Evolutionary conservation across 352 stramenopile genomes (phyloP).

Genomic region (Phytophthora cryptogea): DNA sequence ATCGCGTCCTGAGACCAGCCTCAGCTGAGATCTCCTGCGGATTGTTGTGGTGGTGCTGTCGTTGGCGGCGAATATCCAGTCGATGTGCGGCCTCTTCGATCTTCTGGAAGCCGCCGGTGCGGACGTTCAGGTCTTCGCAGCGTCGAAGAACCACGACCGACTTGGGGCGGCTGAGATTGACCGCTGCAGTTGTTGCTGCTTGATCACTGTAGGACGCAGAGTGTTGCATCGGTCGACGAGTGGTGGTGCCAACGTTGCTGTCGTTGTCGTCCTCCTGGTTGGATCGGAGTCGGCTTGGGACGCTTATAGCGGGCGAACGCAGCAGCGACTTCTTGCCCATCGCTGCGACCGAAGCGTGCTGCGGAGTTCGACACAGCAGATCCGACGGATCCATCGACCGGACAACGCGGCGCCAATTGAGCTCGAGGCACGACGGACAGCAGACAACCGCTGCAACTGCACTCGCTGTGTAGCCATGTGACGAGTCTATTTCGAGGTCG

Average conservation of each 20-base stretch:
- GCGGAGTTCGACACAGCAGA: slow-evolving; percentile 1
- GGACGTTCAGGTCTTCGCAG: slow-evolving; percentile 68
- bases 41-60: slow-evolving; percentile 15
- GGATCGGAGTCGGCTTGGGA: slow-evolving; percentile 11
- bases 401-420: slow-evolving; percentile 5
- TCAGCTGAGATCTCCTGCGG: slow-evolving; percentile 15
- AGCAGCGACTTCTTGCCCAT: slow-evolving; percentile 20
- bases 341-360: slow-evolving; percentile 3
- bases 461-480: slow-evolving; percentile 28
- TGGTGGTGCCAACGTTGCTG: slow-evolving; percentile 1
- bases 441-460: background rate
- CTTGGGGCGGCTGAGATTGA: slow-evolving; percentile 10
- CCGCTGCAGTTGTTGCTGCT: slow-evolving; percentile 5
- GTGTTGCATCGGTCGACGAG: slow-evolving; percentile 12
- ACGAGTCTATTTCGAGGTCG: slow-evolving; percentile 24
- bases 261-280: slow-evolving; percentile 28
- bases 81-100: slow-evolving; percentile 71
- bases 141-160: slow-evolving; percentile 57
- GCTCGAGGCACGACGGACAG: slow-evolving; percentile 2
- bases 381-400: slow-evolving; percentile 23
- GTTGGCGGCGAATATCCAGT: slow-evolving; percentile 38
- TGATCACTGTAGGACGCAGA: slow-evolving; percentile 8
- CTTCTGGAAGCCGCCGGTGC: slow-evolving; percentile 78
- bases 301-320: slow-evolving; percentile 4
- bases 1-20: slow-evolving; percentile 13